These are phyloP conservation scores for Blepharisma undulans DNA, from an alignment of 169 alveolate genomes.

Conservation along the genomic window DNA sequence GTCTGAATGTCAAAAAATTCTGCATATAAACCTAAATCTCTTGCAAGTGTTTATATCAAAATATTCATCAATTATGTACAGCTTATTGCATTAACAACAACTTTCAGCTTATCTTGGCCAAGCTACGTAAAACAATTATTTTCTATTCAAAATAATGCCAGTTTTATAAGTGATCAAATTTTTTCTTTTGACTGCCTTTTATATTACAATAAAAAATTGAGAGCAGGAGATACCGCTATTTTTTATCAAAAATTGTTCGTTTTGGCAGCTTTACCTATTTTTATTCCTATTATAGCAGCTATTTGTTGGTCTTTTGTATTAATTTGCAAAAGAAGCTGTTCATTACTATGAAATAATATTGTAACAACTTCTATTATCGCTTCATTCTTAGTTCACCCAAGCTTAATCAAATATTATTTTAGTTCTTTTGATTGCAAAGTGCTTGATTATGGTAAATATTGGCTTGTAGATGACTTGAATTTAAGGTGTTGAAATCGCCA, in stretches of 20 bases:
- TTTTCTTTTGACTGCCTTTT: slow-evolving; percentile 33
- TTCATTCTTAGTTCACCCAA: slow-evolving; percentile 61
- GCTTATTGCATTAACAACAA: background rate
- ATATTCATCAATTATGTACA: slow-evolving; percentile 24
- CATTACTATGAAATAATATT: background rate
- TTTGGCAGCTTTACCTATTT: background rate
- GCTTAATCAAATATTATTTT: slow-evolving; percentile 37
- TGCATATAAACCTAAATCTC: background rate
- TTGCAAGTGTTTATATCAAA: background rate
- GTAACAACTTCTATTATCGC: slow-evolving; percentile 46
- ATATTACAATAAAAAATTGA: background rate
- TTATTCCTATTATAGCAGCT: background rate
- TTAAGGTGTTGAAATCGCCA: slow-evolving; percentile 16
- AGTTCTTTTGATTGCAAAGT: slow-evolving; percentile 43
- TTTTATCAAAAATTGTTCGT: slow-evolving; percentile 15
- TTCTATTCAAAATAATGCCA: background rate
- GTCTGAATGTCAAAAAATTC: background rate
- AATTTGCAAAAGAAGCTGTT: background rate
- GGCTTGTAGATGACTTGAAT: slow-evolving; percentile 21
- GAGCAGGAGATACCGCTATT: background rate
- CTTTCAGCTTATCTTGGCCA: slow-evolving; percentile 24
- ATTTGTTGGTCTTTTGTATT: background rate
- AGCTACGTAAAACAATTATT: background rate
- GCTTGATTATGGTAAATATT: slow-evolving; percentile 36
- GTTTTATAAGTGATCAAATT: background rate